Base-by-base conservation (phyloP, 139 green algal genomes). In the Nannochloris sp. region DNA sequence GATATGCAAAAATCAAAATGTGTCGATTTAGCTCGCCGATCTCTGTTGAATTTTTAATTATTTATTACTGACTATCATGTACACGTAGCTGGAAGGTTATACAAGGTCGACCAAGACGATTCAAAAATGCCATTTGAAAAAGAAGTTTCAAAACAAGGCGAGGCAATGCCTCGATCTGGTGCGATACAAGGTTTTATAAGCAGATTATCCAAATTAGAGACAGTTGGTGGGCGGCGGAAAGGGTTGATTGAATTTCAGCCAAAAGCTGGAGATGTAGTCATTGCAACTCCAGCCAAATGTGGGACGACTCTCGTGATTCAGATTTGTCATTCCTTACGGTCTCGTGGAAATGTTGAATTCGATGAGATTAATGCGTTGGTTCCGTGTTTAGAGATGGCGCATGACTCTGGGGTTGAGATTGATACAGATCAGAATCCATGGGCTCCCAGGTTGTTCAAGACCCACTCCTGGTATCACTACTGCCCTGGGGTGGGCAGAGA, bases 291-390 rank as follows among this genome's bases (percentile, higher is more conserved):
- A 14, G 50, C 64, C 13, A 70, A 70, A 26, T 70, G 68, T 62
- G 68, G 75, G 11, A 82, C 75, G 12, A 82, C 75, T 16, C 76
- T 69, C 61, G 43, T 78, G 14, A 71, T 62, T 40, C 56, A 79
- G 36, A 76, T 82, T 5, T 40, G 59, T 28, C 76, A 82, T 49
- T 60, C 48, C 31, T 75, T 82, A 2, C 74, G 76, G 3, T 68
- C 61, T 20, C 26, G 60, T 26, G 76, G 76, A 0, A 57, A 74
- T 51, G 81, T 82, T 73, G 45, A 33, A 48, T 82, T 82, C 49
- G 76, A 82, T 31, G 73, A 82, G 43, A 80, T 82, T 46, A 70
- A 65, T 44, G 23, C 72, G 26, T 75, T 77, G 26, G 37, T 78
- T 14, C 70, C 65, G 9, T 73, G 63, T 60, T 13, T 78, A 13